Base-by-base conservation (phyloP, 176 grass and related monocot species). In the Oryza australiensis region DNA sequence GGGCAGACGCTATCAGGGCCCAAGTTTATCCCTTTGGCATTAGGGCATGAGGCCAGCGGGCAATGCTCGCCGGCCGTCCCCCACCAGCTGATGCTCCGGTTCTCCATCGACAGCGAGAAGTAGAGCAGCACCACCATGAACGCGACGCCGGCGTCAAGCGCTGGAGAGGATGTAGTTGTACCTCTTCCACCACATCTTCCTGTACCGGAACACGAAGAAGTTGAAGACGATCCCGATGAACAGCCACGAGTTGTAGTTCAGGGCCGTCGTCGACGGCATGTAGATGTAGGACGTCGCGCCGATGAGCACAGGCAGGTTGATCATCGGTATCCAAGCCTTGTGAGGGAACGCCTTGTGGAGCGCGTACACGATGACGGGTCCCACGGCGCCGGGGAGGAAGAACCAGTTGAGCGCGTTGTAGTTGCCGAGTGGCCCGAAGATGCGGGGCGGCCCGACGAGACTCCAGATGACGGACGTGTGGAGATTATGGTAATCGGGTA, bases 391-490 rank as follows among this genome's bases (percentile, higher is more conserved):
- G 3, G 64, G 67, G 62, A 92, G 76, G 85, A 97, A 97, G 80
- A 94, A 94, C 91, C 89, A 97, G 63, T 94, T 97, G 76, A 90
- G 73, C 16, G 87, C 64, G 2, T 24, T 63, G 1, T 97, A 97
- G 40, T 86, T 88, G 46, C 94, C 94, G 1, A 1, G 9, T 29
- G 82, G 0, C n/a, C 91, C 94, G 10, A 94, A 97, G 33, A 94
- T 97, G 53, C 72, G 87, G 59, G 0, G 48, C 0, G 87, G 94
- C 1, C 91, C 94, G 3, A 84, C 94, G 24, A 97, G 79, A 7
- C 94, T 89, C 94, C 94, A 94, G 70, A 97, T 97, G 80, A 97
- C 94, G 0, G 94, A 97, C n/a, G n/a, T n/a, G n/a, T n/a, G n/a
- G n/a, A n/a, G n/a, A n/a, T n/a, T n/a, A n/a, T n/a, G n/a, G n/a